Base-by-base conservation (phyloP, 1,284 basidiomycete genomes). In the Ceratobasidium sp. region DNA sequence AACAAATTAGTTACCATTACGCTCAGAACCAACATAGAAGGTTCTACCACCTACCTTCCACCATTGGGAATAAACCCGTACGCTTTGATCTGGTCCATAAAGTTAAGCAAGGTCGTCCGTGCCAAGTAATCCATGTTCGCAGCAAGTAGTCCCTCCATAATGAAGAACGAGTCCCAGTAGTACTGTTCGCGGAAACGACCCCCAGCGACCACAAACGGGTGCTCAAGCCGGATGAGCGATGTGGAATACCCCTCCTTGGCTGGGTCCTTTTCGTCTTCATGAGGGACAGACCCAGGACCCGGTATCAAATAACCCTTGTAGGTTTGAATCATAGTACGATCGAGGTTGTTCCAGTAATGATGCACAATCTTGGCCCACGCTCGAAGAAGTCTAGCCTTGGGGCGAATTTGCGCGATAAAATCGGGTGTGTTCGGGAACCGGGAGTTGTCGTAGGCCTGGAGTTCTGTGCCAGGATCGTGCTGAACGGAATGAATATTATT, bases 41-140 rank as follows among this genome's bases (percentile, higher is more conserved):
- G 16, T 24, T 24, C 1, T n/a, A 16, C n/a, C 2, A 48, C 68
- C 3, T 48, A 71, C 68, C 93, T 86, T 19, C 94, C 95, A 16
- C 96, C 96, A 79, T 98, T 98, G 1, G 95, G 96, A 77, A 98
- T 90, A 83, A 97, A 98, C 0, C 95, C 96, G 77, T 89, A 86
- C 49, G 81, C 81, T 51, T 92, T 88, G 63, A 98, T 84, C 80
- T 96, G 89, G 79, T 98, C 95, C 94, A 97, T 95, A 79, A 98
- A 96, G 83, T 97, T 96, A 78, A 92, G 88, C 34, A 96, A 83
- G 0, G 94, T 92, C 13, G 85, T 89, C 78, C 92, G 92, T 66
- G 88, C 92, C 63, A 93, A 86, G 75, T 85, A 84, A 78, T 88
- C 89, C 29, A 97, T 86, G 79, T 92, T 88, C 1, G 92, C 94